phyloP scores from a whole-genome alignment of 495 filamentous ascomycete genomes.

The Lasiosphaeria ovina region DNA sequence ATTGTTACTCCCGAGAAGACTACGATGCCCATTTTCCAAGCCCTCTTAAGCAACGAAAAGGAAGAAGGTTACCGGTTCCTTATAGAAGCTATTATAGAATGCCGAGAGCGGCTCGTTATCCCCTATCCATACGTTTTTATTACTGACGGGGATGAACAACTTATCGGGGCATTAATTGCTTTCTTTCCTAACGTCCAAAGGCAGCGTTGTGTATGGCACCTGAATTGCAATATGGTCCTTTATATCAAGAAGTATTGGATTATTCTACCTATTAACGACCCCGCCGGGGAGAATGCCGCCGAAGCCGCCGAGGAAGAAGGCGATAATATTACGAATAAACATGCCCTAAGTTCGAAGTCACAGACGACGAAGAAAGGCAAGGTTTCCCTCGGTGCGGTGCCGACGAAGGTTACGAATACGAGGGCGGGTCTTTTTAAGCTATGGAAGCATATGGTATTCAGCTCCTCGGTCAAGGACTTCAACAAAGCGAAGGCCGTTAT shows the following conservation, averaged over 20 bases:
- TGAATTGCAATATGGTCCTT: neutral
- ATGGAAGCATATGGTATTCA: neutral
- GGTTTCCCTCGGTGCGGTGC: neutral
- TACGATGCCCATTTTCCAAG: neutral
- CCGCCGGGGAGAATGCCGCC: neutral
- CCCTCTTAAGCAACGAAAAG: neutral
- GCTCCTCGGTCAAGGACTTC: neutral
- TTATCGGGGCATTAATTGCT: neutral
- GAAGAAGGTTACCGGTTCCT: neutral
- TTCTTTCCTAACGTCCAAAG: neutral
- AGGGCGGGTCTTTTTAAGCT: neutral
- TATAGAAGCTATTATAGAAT: neutral
- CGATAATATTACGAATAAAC: neutral
- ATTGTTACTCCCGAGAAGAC: neutral
- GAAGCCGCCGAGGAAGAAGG: neutral
- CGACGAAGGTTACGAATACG: neutral
- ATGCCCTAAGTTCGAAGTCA: neutral
- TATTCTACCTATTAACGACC: neutral
- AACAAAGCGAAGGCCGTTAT: neutral
- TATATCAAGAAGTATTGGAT: neutral
- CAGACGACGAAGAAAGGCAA: neutral
- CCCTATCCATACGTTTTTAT: neutral
- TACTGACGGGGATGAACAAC: neutral
- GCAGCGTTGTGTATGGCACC: neutral
- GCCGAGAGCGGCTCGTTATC: neutral